Conservation (phyloP, 2,329 filamentous ascomycete genomes). For the Penicillium hordei region DNA sequence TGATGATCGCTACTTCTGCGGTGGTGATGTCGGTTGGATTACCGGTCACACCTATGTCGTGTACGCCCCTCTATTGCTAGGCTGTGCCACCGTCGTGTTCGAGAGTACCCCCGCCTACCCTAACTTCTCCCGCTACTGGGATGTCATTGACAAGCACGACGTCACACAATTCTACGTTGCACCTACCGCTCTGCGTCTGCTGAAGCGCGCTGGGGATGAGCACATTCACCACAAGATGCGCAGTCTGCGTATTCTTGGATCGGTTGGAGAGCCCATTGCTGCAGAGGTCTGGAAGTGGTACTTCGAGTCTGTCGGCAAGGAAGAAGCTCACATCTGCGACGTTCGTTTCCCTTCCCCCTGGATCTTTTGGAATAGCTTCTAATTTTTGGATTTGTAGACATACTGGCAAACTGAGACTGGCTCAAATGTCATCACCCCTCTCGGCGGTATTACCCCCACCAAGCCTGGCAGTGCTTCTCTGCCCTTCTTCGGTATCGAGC, state of each 20-base stretch:
- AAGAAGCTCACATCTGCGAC: constrained; percentile 89
- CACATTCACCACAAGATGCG: constrained; percentile 89
- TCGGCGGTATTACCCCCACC: constrained; percentile 90
- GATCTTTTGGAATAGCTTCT: not conserved
- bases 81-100: constrained; percentile 93
- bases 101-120: constrained; percentile 97
- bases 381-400: constrained; percentile 58
- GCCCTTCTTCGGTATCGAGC: constrained; percentile 97
- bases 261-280: constrained; percentile 95
- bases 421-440: constrained; percentile 89
- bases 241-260: constrained; percentile 83
- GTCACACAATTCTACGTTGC: constrained; percentile 99
- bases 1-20: constrained; percentile 92
- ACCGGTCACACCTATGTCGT: constrained; percentile 98
- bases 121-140: constrained; percentile 98
- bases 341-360: constrained; percentile 56
- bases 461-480: constrained; percentile 95
- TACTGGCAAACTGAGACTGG: constrained; percentile 99
- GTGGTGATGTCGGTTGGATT: constrained; percentile 98
- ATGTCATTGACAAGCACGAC: constrained; percentile 91
- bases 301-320: constrained; percentile 89
- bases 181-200: constrained; percentile 83
- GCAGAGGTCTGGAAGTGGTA: constrained; percentile 99
- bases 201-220: constrained; percentile 94
- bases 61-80: constrained; percentile 88